phyloP scores from a whole-genome alignment of 176 grass and related monocot species.

The Oryza punctata region DNA sequence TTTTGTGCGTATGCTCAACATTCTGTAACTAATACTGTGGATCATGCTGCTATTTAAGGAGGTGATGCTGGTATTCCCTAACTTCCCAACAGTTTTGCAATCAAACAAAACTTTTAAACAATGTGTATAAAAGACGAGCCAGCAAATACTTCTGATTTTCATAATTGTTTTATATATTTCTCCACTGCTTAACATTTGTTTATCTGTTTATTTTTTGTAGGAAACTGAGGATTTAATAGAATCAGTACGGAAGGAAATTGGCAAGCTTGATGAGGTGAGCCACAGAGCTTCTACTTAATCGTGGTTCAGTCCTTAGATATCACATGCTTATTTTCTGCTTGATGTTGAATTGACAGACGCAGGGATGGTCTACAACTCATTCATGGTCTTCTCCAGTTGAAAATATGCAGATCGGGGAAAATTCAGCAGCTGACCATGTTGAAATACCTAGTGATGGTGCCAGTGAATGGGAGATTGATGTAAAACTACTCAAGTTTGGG shows the following conservation, averaged over 20 bases:
- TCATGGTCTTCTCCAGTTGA: constrained; percentile 70
- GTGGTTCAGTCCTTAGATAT: constrained; percentile 6
- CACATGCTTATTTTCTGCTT: constrained; percentile 27
- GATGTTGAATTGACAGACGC: constrained; percentile 61
- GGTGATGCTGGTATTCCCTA: background rate
- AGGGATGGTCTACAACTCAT: constrained; percentile 64
- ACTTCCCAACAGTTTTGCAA: background rate
- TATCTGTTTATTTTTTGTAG: constrained; percentile 51
- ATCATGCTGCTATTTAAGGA: background rate
- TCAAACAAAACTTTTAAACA: background rate
- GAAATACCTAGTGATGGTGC: constrained; percentile 84
- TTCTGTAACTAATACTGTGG: background rate
- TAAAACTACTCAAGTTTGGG: constrained; percentile 71
- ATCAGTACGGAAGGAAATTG: constrained; percentile 75
- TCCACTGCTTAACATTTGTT: constrained; percentile 5
- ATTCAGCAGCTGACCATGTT: constrained; percentile 55
- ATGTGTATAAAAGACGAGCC: background rate
- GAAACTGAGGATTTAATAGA: constrained; percentile 78
- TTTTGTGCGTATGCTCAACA: background rate
- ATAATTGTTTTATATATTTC: constrained; percentile 6
- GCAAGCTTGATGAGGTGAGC: constrained; percentile 68
- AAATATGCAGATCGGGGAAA: constrained; percentile 60
- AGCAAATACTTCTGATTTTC: background rate
- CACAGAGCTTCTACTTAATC: constrained; percentile 5
- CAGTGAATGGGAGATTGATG: constrained; percentile 98